Base-by-base conservation (phyloP, 2,329 filamentous ascomycete species). In the Beauveria sp. region DNA sequence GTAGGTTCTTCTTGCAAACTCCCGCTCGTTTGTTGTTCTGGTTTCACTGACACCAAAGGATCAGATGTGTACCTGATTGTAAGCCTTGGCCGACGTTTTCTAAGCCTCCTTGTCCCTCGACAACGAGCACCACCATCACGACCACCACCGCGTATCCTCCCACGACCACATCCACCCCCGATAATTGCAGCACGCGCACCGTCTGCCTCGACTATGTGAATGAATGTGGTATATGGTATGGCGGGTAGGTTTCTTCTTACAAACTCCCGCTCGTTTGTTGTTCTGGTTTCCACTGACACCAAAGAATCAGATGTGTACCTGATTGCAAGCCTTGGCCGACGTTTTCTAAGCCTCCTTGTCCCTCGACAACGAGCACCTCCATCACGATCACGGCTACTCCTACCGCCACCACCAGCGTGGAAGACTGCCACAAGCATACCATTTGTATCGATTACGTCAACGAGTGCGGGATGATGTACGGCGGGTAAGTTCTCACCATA, bases 181-280 rank as follows among this genome's bases (percentile, higher is more conserved):
- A 65, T 30, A 59, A 67, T 56, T 73, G 71, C 62, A 65, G 55
- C 34, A 66, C 63, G 4, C 67, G 66, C 4, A 71, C 62, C 14
- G 34, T 70, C 24, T 72, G 69, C 54, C 58, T 66, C 26, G 66
- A 71, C 58, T 53, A 38, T 0, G 57, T 68, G 40, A 68, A 71
- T 51, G 40, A 65, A 22, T 71, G 70, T 50, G 68, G 68, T 34
- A 65, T 67, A 2, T 49, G 28, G 16, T 71, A 67, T 28, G 65
- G 67, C 42, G 67, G 57, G 68, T 69, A 60, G 60, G 67, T 63
- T 63, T 45, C 6, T 40, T 10, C 38, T 9, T 3, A 10, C 26
- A 18, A 54, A 20, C 34, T 4, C 20, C 10, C 12, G 10, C 4
- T 22, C 24, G 7, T 10, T 38, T 30, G 24, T 9, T 14, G 1